Evolutionary conservation across 2,329 filamentous ascomycete genomes (phyloP).

Genomic region (Diaporthe caulivora): DNA sequence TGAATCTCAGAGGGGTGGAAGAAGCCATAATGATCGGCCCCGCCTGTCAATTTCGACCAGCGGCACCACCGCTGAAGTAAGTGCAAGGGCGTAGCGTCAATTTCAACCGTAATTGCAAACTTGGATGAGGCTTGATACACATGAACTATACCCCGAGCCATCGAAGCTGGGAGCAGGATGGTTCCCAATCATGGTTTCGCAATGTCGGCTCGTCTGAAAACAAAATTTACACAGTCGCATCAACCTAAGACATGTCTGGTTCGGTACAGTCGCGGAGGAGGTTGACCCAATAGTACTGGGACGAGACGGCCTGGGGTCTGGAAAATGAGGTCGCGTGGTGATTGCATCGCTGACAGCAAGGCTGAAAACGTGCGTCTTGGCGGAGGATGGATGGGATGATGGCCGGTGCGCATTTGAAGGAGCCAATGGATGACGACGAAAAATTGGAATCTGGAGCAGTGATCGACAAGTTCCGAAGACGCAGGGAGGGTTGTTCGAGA

Average conservation of each 20-base stretch:
- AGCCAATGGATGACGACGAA: constrained; percentile 19
- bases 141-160: not conserved
- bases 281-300: not conserved
- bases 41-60: constrained; percentile 27
- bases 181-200: not conserved
- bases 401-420: constrained; percentile 5
- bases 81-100: not conserved
- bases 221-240: constrained; percentile 14
- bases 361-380: constrained; percentile 31
- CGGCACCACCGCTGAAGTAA: constrained; percentile 18
- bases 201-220: not conserved
- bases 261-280: not conserved
- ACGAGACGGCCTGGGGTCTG: not conserved
- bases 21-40: constrained; percentile 18
- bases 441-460: constrained; percentile 32
- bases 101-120: not conserved
- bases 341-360: constrained; percentile 24
- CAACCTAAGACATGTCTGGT: not conserved
- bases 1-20: not conserved
- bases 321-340: constrained; percentile 23
- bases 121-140: not conserved
- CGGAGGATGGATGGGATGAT: constrained; percentile 22
- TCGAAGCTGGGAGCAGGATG: not conserved
- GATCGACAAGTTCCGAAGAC: constrained; percentile 36
- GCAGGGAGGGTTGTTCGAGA: constrained; percentile 33